A percentile compares a stretch with the other conserved stretches of the same genome.
phyloP scores from a whole-genome alignment of 176 grass and related monocot species.

The Urochloa ruziziensis region DNA sequence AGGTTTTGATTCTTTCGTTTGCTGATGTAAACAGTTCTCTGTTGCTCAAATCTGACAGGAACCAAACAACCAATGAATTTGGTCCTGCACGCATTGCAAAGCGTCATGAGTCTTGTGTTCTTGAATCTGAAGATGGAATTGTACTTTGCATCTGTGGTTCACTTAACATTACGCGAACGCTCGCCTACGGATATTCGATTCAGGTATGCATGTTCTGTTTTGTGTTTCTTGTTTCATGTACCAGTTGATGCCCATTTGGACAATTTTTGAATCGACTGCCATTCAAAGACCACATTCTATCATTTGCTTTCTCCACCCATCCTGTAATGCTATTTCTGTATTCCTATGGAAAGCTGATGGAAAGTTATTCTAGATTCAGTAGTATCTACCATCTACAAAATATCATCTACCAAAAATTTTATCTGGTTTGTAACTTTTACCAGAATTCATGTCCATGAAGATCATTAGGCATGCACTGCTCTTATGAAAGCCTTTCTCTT shows the following conservation, averaged over 20 bases:
- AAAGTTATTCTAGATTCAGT: not conserved
- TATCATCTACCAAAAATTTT: no score
- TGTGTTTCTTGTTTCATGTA: not conserved
- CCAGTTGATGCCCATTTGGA: not conserved
- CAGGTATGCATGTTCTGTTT: conserved; percentile 11
- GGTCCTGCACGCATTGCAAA: conserved; percentile 21
- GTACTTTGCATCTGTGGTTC: not conserved
- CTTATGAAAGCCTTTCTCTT: conserved; percentile 13
- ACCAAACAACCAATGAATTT: not conserved
- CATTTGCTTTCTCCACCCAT: not conserved
- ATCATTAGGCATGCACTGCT: not conserved
- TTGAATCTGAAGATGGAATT: conserved; percentile 24
- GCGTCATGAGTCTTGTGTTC: not conserved
- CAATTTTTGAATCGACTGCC: not conserved
- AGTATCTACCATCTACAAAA: not conserved
- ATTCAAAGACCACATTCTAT: not conserved
- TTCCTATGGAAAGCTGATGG: not conserved
- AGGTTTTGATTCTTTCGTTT: not conserved
- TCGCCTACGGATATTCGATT: not conserved
- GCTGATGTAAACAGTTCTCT: not conserved
- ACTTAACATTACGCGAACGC: not conserved
- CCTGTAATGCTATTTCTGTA: not conserved
- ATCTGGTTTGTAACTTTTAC: not conserved
- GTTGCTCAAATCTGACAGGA: conserved; percentile 21
- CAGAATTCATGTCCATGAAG: not conserved